Evolutionary conservation across 768 basidiomycete species (phyloP), one percentile per base, ranked within the genome.

Genomic region (Boletus barrowsii): DNA sequence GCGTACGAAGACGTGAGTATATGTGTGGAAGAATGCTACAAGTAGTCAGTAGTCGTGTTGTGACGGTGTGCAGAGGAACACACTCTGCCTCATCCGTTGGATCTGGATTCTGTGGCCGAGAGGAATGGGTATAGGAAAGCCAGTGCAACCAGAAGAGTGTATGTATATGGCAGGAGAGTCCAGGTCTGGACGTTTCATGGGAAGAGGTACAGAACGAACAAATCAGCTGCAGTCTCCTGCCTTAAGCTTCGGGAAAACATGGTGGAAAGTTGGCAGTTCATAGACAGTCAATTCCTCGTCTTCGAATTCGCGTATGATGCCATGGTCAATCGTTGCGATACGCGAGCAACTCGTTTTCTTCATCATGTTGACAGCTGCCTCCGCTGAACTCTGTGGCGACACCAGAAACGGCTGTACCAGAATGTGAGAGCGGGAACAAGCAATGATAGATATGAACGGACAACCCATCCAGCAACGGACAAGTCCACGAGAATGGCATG

Each of bases 111-210:
- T 61, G 48, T 74, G 67, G 0, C 66, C 71, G 24, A 72, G 64
- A 2, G 68, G 53, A 29, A 81, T 73, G 3, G 75, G 59, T 54
- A 77, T 79, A 0, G 79, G 79, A 37, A 76, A 65, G 4, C 79
- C 79, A 0, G 79, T 79, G 41, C 76, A 79, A 13, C 79, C 65
- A 0, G 58, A 66, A 2, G 65, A 66, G 8, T 64, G 62, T 7
- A 58, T 22, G 10, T 66, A 66, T 18, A 66, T 46, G 0, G 50
- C 57, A 1, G 58, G 50, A 1, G 42, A 43, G 42, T 62, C 51
- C 45, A 56, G 18, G 8, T 57, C 46, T 10, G 62, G 61, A 10
- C 47, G 54, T 6, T 8, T n/a, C 0, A 29, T 0, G 7, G 10
- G 51, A 51, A 49, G 18, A 13, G 59, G 26, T 63, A 65, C 0